A percentile compares a stretch with the other conserved stretches of the same genome.
Conservation (phyloP, 2,329 filamentous ascomycete genomes). For the Penicillium sp. region DNA sequence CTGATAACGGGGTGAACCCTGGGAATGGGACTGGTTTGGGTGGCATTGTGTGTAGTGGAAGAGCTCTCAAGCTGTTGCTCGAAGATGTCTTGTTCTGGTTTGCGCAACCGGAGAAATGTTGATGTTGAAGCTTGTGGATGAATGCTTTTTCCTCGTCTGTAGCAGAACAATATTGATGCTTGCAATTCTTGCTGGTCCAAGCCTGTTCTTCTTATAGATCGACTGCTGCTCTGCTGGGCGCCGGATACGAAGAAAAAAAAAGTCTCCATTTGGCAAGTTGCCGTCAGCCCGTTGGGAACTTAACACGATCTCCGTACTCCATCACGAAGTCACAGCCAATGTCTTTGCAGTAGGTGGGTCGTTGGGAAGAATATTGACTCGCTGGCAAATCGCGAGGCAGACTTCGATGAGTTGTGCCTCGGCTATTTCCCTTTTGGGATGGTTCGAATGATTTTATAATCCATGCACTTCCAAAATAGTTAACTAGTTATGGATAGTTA, state of each 20-base stretch:
- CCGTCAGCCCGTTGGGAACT: neutral
- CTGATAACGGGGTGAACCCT: slow-evolving; percentile 52
- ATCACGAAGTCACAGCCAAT: neutral
- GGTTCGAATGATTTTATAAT: neutral
- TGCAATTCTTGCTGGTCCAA: neutral
- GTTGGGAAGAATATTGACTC: slow-evolving; percentile 7
- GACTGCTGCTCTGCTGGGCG: neutral
- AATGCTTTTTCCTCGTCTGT: neutral
- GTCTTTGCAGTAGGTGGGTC: slow-evolving; percentile 3
- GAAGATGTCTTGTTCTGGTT: neutral
- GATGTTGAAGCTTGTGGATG: neutral
- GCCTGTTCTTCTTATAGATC: neutral
- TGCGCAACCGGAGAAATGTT: neutral
- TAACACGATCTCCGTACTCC: neutral
- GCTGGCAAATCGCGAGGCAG: neutral
- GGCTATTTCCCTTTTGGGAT: neutral
- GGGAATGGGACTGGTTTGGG: slow-evolving; percentile 34
- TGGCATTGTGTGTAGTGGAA: slow-evolving; percentile 13
- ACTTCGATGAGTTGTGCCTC: neutral
- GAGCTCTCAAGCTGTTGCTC: too few species aligned
- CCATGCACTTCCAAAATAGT: too few species aligned
- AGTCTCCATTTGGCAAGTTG: neutral
- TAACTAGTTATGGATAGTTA: too few species aligned
- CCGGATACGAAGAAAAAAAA: neutral
- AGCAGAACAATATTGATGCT: neutral